These are phyloP conservation scores for Dactylellina leptospora DNA, from an alignment of 2,329 filamentous ascomycete species.

Conservation along the genomic window DNA sequence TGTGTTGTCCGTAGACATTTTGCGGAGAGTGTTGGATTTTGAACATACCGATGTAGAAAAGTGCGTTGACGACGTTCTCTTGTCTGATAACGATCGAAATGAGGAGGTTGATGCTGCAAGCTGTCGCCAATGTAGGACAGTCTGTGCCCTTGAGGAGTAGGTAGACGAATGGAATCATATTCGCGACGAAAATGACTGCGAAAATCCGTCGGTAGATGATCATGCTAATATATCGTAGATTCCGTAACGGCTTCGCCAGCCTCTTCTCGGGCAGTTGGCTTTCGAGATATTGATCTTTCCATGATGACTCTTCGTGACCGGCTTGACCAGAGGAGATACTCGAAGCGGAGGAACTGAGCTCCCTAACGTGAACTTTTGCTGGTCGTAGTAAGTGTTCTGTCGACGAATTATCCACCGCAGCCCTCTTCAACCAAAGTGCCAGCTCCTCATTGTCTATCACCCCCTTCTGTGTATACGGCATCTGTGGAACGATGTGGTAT, in stretches of 20 bases:
- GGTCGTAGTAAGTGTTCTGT: constrained; percentile 27
- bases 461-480: constrained; percentile 43
- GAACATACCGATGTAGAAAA: constrained; percentile 60
- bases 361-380: constrained; percentile 33
- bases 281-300: constrained; percentile 51
- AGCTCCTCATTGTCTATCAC: constrained; percentile 38
- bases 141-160: constrained; percentile 45
- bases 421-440: constrained; percentile 24
- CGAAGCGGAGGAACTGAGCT: constrained; percentile 36
- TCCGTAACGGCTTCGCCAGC: constrained; percentile 75
- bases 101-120: constrained; percentile 62
- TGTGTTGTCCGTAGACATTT: constrained; percentile 6
- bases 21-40: constrained; percentile 40
- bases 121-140: constrained; percentile 52
- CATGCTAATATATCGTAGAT: constrained; percentile 62
- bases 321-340: constrained; percentile 21
- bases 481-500: constrained; percentile 37
- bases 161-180: constrained; percentile 57
- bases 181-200: constrained; percentile 61
- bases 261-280: constrained; percentile 79
- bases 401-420: constrained; percentile 9
- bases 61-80: constrained; percentile 66
- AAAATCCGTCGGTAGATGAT: constrained; percentile 62
- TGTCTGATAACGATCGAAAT: constrained; percentile 65
- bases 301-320: constrained; percentile 30